Conservation (phyloP, 192 early-diverging fungal species). For the Chytriomyces sp. region DNA sequence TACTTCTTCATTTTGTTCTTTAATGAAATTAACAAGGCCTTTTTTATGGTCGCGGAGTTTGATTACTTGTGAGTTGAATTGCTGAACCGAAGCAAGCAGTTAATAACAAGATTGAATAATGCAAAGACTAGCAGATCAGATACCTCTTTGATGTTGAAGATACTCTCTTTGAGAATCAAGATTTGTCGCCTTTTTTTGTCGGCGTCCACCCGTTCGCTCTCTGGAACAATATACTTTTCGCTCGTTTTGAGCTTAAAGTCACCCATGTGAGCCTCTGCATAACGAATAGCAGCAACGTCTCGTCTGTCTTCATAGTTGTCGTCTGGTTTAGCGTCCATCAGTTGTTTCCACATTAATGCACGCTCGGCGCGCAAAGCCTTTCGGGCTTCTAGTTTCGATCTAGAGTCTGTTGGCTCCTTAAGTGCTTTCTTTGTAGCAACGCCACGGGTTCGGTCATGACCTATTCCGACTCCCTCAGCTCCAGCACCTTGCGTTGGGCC, state of each 20-base stretch:
- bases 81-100: conserved; percentile 18
- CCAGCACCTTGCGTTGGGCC: background rate
- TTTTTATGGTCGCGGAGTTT: conserved; percentile 42
- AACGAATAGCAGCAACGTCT: conserved; percentile 60
- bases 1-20: conserved; percentile 36
- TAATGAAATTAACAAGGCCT: conserved; percentile 36
- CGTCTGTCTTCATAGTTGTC: conserved; percentile 61
- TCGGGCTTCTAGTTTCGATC: conserved; percentile 59
- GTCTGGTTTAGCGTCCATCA: conserved; percentile 63
- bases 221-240: conserved; percentile 71
- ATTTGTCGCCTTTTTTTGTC: conserved; percentile 66
- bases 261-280: conserved; percentile 62
- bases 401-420: conserved; percentile 30
- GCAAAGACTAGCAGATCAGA: background rate
- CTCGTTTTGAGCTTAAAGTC: conserved; percentile 68
- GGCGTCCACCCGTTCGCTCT: conserved; percentile 65
- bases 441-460: background rate
- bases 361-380: conserved; percentile 58
- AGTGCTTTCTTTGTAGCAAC: background rate
- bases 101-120: background rate
- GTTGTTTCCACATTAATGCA: conserved; percentile 52
- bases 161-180: conserved; percentile 55
- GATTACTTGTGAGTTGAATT: conserved; percentile 54
- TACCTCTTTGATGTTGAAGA: conserved; percentile 61
- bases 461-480: background rate